These are phyloP conservation scores for Cynara cardunculus DNA, from an alignment of 129 eudicot genomes.

Conservation along the genomic window DNA sequence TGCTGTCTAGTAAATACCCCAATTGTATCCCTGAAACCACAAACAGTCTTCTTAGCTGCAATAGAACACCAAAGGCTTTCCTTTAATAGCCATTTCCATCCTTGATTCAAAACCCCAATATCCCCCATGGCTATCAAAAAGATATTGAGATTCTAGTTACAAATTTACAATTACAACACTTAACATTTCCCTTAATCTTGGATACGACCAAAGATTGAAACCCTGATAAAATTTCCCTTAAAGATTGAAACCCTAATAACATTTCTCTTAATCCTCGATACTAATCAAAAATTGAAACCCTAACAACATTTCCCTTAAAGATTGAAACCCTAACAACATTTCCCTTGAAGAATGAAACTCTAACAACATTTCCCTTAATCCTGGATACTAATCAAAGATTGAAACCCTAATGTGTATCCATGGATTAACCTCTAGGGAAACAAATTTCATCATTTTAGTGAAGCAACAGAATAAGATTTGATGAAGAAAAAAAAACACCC, in stretches of 20 bases:
- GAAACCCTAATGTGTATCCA: neutral
- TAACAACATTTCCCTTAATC: too few relatives aligned
- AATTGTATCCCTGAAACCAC: slow-evolving; percentile 46
- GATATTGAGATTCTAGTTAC: neutral
- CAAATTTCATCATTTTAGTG: neutral
- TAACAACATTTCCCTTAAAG: too few relatives aligned
- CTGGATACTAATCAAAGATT: too few relatives aligned
- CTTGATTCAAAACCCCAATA: slow-evolving; percentile 65
- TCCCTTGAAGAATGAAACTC: too few relatives aligned
- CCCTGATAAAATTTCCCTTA: too few relatives aligned
- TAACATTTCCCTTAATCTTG: neutral
- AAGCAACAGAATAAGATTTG: neutral
- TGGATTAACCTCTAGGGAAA: neutral
- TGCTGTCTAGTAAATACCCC: slow-evolving; percentile 50
- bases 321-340: too few relatives aligned
- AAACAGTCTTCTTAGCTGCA: slow-evolving; percentile 6
- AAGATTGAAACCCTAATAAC: too few relatives aligned
- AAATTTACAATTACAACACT: neutral
- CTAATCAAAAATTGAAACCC: too few relatives aligned
- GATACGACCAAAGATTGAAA: neutral
- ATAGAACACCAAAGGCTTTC: slow-evolving; percentile 42
- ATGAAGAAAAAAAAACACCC: slow-evolving; percentile 12
- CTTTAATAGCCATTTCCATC: slow-evolving; percentile 67
- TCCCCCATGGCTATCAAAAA: slow-evolving; percentile 50
- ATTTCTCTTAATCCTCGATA: too few relatives aligned